A percentile compares a stretch with the other conserved stretches of the same genome.
Conservation (phyloP, 306 rosid genomes). For the Lagenaria siceraria region DNA sequence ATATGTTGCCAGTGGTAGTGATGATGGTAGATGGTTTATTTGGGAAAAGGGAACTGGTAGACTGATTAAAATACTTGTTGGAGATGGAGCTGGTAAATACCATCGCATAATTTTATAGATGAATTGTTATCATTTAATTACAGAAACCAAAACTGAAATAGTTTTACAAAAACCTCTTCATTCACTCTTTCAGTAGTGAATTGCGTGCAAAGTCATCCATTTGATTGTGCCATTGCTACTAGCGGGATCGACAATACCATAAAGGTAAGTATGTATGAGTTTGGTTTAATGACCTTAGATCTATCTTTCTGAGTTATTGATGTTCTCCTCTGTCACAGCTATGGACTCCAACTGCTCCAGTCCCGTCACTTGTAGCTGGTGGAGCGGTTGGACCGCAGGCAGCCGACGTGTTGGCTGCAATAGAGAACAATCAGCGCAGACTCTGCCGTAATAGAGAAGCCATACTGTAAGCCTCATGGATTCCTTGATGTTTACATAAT, state of each 20-base stretch:
- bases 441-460: constrained; percentile 56
- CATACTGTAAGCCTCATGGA: constrained; percentile 50
- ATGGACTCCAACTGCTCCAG: constrained; percentile 80
- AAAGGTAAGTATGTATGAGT: constrained; percentile 38
- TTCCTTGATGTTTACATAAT: constrained; percentile 2
- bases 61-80: constrained; percentile 71
- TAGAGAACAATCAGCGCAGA: constrained; percentile 69
- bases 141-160: background rate
- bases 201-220: constrained; percentile 86
- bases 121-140: background rate
- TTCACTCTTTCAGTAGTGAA: constrained; percentile 57
- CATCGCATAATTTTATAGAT: background rate
- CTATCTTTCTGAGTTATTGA: background rate
- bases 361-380: constrained; percentile 64
- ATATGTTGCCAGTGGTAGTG: constrained; percentile 93
- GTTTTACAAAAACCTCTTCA: background rate
- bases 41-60: constrained; percentile 95
- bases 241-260: constrained; percentile 94
- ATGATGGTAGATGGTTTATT: constrained; percentile 96
- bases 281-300: background rate
- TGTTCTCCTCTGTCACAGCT: constrained; percentile 33
- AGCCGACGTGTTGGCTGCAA: constrained; percentile 44
- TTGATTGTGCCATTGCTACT: constrained; percentile 85
- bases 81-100: constrained; percentile 72
- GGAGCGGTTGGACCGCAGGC: constrained; percentile 68